A percentile compares a stretch with the other conserved stretches of the same genome.
Evolutionary conservation across 495 filamentous ascomycete genomes (phyloP).

Genomic region (Neurospora intermedia): DNA sequence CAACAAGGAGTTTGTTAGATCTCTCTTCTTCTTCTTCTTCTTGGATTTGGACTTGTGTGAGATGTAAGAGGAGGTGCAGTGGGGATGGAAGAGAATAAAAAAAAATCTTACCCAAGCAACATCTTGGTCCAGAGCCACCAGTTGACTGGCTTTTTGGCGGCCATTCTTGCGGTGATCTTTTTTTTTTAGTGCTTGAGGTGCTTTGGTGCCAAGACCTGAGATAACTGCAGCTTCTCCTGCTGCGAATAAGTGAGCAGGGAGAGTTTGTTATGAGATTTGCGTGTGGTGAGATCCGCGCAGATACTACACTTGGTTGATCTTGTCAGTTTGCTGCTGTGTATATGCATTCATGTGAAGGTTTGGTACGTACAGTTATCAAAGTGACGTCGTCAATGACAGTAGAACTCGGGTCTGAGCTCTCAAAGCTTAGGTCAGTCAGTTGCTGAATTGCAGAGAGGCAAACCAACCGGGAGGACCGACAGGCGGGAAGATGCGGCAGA

Average conservation of each 20-base stretch:
- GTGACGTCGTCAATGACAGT: neutral
- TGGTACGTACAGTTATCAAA: neutral
- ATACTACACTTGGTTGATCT: neutral
- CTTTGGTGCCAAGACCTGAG: neutral
- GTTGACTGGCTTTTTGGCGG: conserved; percentile 22
- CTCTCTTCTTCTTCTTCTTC: no score
- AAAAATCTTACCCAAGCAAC: conserved; percentile 16
- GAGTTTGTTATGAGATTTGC: neutral
- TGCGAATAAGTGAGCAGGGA: neutral
- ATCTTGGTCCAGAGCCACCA: conserved; percentile 30
- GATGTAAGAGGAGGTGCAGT: neutral
- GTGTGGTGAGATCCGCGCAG: neutral
- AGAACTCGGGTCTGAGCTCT: neutral
- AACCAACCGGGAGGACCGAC: neutral
- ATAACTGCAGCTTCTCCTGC: neutral
- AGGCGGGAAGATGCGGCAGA: neutral
- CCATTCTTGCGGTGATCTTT: conserved; percentile 7
- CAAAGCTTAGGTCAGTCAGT: neutral
- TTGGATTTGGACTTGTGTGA: neutral
- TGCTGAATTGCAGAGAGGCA: neutral
- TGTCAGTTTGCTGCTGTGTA: neutral
- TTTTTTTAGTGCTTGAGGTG: neutral
- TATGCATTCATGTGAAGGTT: neutral
- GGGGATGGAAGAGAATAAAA: neutral
- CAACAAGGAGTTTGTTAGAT: conserved; percentile 1